Base-by-base conservation (phyloP, 2,329 filamentous ascomycete genomes). In the Talaromyces sp. region DNA sequence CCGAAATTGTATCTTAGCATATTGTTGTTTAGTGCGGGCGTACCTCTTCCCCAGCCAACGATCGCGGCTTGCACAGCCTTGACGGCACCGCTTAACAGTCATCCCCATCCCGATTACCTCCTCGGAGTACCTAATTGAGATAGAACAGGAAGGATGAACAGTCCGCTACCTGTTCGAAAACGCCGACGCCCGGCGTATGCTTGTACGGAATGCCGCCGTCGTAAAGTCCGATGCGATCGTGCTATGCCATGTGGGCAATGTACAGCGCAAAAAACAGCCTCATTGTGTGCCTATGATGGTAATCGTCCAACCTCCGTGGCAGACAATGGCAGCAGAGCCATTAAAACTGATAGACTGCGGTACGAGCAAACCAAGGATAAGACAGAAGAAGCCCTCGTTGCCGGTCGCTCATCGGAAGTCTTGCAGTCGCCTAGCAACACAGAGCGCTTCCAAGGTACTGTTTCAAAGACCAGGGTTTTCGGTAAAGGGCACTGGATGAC, bases 191-290 rank as follows among this genome's bases (percentile, higher is more conserved):
- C 70, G 2, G 66, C 72, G 8, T 58, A 67, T 31, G 71, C 73
- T 8, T 76, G 74, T 27, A 56, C 67, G 11, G 71, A 74, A 60
- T 76, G 73, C 50, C 69, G 73, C 8, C 71, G 73, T 5, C 70
- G 73, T 19, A 76, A 76, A 66, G 67, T 76, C 35, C 68, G 68
- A 64, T 76, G 74, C 63, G 72, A 76, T 39, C 72, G 73, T 22
- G 57, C 33, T 1, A 66, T 62, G 11, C 73, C 71, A 3, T 74
- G 73, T 52, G 33, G 63, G 33, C 69, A 72, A 39, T 72, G 72
- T 62, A 66, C 62, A 31, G 45, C 66, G 14, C 65, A 70, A 27
- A 57, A 66, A 39, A 48, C 33, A 45, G 39, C n/a, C 54, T 64
- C 16, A 33, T 45, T 8, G 16, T 73, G 71, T 64, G 59, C 39